Evolutionary conservation across 108 stramenopile species (phyloP).

Genomic region (Poteriospumella lacustris): DNA sequence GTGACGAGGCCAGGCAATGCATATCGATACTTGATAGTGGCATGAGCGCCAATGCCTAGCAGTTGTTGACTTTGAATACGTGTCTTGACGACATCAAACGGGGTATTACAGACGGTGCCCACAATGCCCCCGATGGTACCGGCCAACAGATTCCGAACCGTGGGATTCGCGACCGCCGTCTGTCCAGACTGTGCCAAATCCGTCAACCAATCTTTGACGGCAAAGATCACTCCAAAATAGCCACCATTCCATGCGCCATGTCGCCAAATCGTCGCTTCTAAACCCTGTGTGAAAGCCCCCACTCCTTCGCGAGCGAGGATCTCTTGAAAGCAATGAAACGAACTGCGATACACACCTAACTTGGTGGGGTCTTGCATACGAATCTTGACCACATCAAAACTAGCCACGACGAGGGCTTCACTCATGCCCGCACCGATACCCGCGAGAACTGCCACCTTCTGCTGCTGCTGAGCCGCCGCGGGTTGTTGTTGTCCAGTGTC

Average conservation of each 20-base stretch:
- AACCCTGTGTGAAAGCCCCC: slow-evolving; percentile 44
- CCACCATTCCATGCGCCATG: slow-evolving; percentile 48
- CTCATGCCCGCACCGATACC: slow-evolving; percentile 41
- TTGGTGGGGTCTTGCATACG: slow-evolving; percentile 45
- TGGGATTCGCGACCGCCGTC: no score
- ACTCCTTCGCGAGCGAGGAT: slow-evolving; percentile 35
- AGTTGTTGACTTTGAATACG: slow-evolving; percentile 44
- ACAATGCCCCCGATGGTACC: slow-evolving; percentile 42
- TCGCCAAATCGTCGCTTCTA: slow-evolving; percentile 41
- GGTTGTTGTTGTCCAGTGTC: no score
- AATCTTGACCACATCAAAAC: slow-evolving; percentile 45
- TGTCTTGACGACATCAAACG: slow-evolving; percentile 51
- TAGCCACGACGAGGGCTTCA: slow-evolving; percentile 37
- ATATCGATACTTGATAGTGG: slow-evolving; percentile 47
- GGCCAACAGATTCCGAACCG: slow-evolving; percentile 42
- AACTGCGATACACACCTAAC: slow-evolving; percentile 36
- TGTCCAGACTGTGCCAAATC: slow-evolving; percentile 35
- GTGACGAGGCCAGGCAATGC: slow-evolving; percentile 37
- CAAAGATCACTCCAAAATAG: slow-evolving; percentile 48
- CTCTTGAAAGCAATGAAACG: slow-evolving; percentile 29
- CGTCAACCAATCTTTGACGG: slow-evolving; percentile 14
- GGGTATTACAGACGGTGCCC: slow-evolving; percentile 44
- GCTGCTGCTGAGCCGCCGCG: no score
- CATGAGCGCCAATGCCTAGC: no score
- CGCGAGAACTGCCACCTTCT: no score